Base-by-base conservation (phyloP, 805 yeast genomes). In the baker's yeast (Saccharomyces cerevisiae) region DNA sequence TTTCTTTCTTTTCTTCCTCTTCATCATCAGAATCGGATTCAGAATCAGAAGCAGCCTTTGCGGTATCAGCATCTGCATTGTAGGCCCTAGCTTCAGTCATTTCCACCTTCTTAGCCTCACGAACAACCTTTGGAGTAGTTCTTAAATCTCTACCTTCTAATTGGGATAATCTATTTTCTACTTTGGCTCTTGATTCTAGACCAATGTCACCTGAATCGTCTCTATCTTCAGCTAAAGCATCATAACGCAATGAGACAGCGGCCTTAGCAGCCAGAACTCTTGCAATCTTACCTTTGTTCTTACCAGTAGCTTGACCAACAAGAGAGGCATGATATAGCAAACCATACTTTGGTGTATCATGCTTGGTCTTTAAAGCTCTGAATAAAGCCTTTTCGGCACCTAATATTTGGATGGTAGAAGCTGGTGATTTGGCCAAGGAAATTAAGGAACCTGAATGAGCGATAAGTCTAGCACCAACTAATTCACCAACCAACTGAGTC, bases 351-450 rank as follows among this genome's bases (percentile, higher is more conserved):
- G 99, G 99, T 58, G 99, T 94, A 74, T 94, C 96, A 68, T 91
- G 97, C 76, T 94, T 94, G 56, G 99, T 94, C 80, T 94, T 94
- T 69, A 94, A 83, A 59, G 99, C 99, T 79, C 99, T 86, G 82
- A 94, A 94, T 57, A 94, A 79, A 47, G 99, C 99, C 82, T 94
- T 94, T 78, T 94, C 99, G 60, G 99, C 98, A 74, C 99, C 99
- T 71, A 94, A 81, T 63, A 94, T 92, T 80, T 94, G 99, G 60
- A 94, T 86, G 55, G 99, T 94, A 24, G 99, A 94, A 58, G 99
- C 98, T 63, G 99, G 98, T 50, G 97, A 95, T 78, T 94, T 94
- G 62, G 99, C 96, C 66, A 94, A 80, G 55, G 96, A 89, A 66
- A 91, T 85, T 66, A 94, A 78, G 62, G 96, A 88, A 68, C 99